phyloP scores from a whole-genome alignment of 306 rosid species.

The Pyrus communis region DNA sequence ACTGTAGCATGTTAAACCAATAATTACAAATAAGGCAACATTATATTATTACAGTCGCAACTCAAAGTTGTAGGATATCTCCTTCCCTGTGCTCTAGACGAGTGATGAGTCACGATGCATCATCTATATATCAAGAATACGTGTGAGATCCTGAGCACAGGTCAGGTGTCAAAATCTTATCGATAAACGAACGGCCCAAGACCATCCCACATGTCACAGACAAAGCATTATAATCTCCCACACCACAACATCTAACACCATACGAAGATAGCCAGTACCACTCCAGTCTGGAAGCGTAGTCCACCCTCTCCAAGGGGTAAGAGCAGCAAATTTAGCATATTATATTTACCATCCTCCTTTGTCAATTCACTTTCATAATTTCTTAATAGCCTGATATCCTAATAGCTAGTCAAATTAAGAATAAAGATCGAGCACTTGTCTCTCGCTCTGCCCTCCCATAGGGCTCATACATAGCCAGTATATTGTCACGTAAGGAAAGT shows the following conservation, averaged over 20 bases:
- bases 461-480: neutral
- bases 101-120: too few species aligned
- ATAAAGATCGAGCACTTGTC: too few species aligned
- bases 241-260: too few species aligned
- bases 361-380: neutral
- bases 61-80: too few species aligned
- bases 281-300: too few species aligned
- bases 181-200: neutral
- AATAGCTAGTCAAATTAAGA: too few species aligned
- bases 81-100: too few species aligned
- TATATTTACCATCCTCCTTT: neutral
- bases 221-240: neutral
- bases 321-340: neutral
- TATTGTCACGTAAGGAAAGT: neutral
- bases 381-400: neutral
- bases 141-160: neutral
- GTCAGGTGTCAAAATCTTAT: neutral
- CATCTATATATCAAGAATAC: too few species aligned
- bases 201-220: neutral
- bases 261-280: neutral
- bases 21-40: too few species aligned
- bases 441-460: neutral
- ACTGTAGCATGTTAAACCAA: too few species aligned
- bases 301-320: neutral
- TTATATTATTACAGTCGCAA: too few species aligned